These are phyloP conservation scores for Clavaria fumosa DNA, from an alignment of 768 basidiomycete species.

Conservation along the genomic window DNA sequence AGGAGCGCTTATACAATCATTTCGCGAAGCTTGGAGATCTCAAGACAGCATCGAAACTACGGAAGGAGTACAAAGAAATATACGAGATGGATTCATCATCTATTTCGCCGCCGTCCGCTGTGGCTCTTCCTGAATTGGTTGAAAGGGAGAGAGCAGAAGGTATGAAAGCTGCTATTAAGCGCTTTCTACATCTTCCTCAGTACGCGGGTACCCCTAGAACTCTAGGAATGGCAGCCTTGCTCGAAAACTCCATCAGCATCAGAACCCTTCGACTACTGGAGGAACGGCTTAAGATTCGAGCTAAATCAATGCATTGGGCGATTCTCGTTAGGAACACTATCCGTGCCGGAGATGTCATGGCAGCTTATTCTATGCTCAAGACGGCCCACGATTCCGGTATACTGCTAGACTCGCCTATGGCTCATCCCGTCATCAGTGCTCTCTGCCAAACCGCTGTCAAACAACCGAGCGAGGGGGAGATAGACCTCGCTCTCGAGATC, in stretches of 20 bases:
- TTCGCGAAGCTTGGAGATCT: conserved; percentile 27
- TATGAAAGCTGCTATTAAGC: conserved; percentile 19
- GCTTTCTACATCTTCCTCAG: too few relatives aligned
- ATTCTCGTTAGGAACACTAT: conserved; percentile 37
- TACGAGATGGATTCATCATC: too few relatives aligned
- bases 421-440: conserved; percentile 37
- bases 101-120: too few relatives aligned
- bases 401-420: conserved; percentile 31
- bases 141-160: conserved; percentile 17
- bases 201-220: conserved; percentile 15
- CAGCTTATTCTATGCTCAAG: conserved; percentile 36
- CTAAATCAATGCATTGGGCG: conserved; percentile 35
- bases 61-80: conserved; percentile 21
- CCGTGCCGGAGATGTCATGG: conserved; percentile 20
- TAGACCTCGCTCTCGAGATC: conserved; percentile 40
- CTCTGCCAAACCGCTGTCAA: conserved; percentile 28
- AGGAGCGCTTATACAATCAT: conserved; percentile 24
- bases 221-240: conserved; percentile 23
- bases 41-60: conserved; percentile 24
- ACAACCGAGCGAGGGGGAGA: conserved; percentile 22
- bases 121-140: too few relatives aligned
- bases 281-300: conserved; percentile 23
- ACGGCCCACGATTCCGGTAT: conserved; percentile 29
- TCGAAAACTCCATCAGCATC: conserved; percentile 26
- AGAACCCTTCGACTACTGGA: conserved; percentile 30